Evolutionary conservation across 768 basidiomycete genomes (phyloP), one percentile per base, ranked within the genome.

Genomic region (Hygrocybe coccinea): DNA sequence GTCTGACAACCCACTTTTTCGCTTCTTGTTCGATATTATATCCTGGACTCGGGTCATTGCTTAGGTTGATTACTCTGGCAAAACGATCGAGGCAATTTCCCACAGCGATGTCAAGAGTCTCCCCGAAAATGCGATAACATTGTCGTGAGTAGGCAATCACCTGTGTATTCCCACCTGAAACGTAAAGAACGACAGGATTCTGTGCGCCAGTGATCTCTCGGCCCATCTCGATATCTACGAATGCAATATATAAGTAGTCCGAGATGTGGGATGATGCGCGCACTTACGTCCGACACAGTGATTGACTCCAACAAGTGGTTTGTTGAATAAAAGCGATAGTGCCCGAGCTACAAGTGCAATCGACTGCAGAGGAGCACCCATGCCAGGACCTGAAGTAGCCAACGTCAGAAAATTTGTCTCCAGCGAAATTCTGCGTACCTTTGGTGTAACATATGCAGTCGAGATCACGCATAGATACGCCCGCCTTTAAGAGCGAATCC

Each of bases 141-240:
- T 98, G 94, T 56, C 89, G 87, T 19, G 95, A 98, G 70, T 99
- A 99, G 1, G 97, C 97, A 63, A 99, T 98, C 14, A 99, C 95
- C 71, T 99, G 97, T 0, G 97, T 98, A 71, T 99, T 99, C 3
- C 97, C 97, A 11, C 97, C 97, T 0, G 97, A 98, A 17, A 99
- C 97, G 65, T 99, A 99, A 35, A 98, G 83, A 5, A 98, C 94
- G 62, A 99, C 86, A 1, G 97, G 97, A 65, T 98, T 94, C 57
- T 86, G 85, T 3, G 97, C 95, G 46, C 87, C 88, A 2, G 97
- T 98, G 60, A 99, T 90, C 60, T 91, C 82, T 39, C 97, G 82
- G 35, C 97, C 97, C 89, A 98, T 99, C 71, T 99, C 97, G 60
- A 99, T 99, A 69, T 99, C 97, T 98, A 66, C 24, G n/a, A n/a